phyloP scores from a whole-genome alignment of 108 stramenopile genomes.

The Fragilaria crotonensis region DNA sequence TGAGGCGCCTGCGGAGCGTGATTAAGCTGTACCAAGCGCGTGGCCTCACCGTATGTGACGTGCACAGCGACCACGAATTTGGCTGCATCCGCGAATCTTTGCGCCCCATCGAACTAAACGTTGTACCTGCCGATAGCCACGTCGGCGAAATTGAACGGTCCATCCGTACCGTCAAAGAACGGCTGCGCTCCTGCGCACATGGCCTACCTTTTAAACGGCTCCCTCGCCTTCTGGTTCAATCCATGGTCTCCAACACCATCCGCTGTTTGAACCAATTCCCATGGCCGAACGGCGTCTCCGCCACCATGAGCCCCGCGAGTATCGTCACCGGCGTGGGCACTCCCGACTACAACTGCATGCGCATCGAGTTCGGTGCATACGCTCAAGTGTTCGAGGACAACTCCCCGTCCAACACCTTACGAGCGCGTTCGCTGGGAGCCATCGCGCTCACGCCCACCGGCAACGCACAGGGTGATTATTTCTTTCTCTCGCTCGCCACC shows the following conservation, averaged over 20 bases:
- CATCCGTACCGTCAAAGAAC: conserved; percentile 14
- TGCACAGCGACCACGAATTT: conserved; percentile 31
- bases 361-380: conserved; percentile 27
- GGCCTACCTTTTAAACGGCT: conserved; percentile 9
- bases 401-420: too few species aligned
- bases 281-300: conserved; percentile 3
- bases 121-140: neutral
- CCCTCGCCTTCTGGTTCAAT: conserved; percentile 11
- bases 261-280: conserved; percentile 18
- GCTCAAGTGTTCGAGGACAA: conserved; percentile 25
- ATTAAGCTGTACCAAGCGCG: neutral
- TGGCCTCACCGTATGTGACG: conserved; percentile 2
- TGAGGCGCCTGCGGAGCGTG: conserved; percentile 1
- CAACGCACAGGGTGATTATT: conserved; percentile 26
- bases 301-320: conserved; percentile 12
- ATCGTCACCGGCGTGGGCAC: conserved; percentile 1
- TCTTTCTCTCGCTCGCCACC: conserved; percentile 17
- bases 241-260: conserved; percentile 15
- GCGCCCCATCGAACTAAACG: neutral
- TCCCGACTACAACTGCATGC: neutral
- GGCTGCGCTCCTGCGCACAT: neutral
- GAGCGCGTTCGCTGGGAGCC: conserved; percentile 14
- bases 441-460: conserved; percentile 23
- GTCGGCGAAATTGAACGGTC: conserved; percentile 1
- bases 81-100: conserved; percentile 11